Conservation (phyloP, 2,329 filamentous ascomycete genomes). For the Ascochyta koolunga region DNA sequence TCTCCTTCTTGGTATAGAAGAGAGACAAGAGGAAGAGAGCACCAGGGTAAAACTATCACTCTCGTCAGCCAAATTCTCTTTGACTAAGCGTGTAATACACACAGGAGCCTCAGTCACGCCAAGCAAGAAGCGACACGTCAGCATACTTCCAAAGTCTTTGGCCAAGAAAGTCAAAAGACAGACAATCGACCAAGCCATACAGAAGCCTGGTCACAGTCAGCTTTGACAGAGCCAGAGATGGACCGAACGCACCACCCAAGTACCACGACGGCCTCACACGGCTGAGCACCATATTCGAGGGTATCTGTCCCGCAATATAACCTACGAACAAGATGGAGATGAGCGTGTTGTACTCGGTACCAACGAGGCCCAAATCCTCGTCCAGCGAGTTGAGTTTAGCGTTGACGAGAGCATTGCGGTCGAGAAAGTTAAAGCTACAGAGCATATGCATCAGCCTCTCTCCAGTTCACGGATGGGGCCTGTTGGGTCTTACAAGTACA, state of each 20-base stretch:
- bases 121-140: conserved; percentile 39
- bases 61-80: neutral
- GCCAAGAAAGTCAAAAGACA: conserved; percentile 42
- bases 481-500: conserved; percentile 47
- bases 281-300: conserved; percentile 53
- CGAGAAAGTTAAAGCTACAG: conserved; percentile 44
- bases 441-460: neutral
- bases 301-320: conserved; percentile 43
- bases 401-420: conserved; percentile 70
- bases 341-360: conserved; percentile 20
- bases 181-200: conserved; percentile 46
- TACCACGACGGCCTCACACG: conserved; percentile 34
- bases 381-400: conserved; percentile 68
- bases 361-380: conserved; percentile 52
- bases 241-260: conserved; percentile 6
- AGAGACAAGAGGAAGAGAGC: conserved; percentile 67
- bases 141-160: conserved; percentile 39
- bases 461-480: no score
- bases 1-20: conserved; percentile 66
- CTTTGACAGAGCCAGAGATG: no score
- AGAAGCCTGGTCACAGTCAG: conserved; percentile 26
- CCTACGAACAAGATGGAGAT: conserved; percentile 56
- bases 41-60: conserved; percentile 61
- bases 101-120: conserved; percentile 33
- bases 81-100: neutral